These are phyloP conservation scores for Bassia scoparia DNA, from an alignment of 148 eudicot species.

Conservation along the genomic window DNA sequence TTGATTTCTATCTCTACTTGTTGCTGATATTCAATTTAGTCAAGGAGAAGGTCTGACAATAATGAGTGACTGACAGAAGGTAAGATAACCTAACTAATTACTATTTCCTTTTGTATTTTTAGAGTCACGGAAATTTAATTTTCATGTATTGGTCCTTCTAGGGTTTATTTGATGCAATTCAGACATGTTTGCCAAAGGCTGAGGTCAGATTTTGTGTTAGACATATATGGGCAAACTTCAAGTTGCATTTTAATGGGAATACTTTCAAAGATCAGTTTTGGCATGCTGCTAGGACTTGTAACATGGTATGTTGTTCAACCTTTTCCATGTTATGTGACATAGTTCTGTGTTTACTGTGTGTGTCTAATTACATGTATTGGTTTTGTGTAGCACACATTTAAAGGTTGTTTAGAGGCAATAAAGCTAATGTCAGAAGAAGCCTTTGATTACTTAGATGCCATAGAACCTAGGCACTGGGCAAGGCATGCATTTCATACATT, in stretches of 20 bases:
- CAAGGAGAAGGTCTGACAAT: neutral
- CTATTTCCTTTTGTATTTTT: neutral
- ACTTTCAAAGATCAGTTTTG: neutral
- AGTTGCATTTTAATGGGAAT: neutral
- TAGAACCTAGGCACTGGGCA: no score
- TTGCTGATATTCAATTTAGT: neutral
- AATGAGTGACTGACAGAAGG: conserved; percentile 5
- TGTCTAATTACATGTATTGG: no score
- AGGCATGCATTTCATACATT: no score
- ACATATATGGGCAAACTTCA: conserved; percentile 7
- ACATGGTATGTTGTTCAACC: no score
- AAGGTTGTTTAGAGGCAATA: no score
- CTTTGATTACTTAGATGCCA: no score
- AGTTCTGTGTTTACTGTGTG: no score
- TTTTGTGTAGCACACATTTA: no score
- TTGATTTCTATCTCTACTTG: neutral
- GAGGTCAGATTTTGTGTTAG: neutral
- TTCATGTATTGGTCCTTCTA: no score
- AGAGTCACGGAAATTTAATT: no score
- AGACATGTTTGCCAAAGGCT: neutral
- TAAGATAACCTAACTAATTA: neutral
- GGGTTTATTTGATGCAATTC: neutral
- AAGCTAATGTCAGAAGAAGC: no score
- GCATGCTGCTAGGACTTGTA: neutral
- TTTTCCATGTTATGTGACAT: no score